A percentile compares a stretch with the other conserved stretches of the same genome.
Conservation (phyloP, 164 flowering plant species). For the Magnolia sinica region DNA sequence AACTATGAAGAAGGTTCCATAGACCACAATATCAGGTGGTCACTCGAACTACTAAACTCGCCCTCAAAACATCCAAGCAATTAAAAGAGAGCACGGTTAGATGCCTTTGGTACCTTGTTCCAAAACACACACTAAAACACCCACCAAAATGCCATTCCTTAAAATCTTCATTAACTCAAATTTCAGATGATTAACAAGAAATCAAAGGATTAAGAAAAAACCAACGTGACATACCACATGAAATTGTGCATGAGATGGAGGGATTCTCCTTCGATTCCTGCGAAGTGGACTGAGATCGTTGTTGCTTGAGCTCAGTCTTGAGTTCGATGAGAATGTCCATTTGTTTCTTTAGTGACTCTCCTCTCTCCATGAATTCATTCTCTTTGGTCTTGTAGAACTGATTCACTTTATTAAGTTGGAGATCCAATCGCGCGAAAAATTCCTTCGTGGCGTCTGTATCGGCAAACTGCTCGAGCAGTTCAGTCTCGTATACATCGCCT, state of each 20-base stretch:
- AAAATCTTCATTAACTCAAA: no score
- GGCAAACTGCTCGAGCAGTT: slow-evolving; percentile 70
- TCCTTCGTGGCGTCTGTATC: slow-evolving; percentile 66
- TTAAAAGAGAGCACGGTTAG: no score
- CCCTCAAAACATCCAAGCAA: no score
- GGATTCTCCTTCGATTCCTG: slow-evolving; percentile 58
- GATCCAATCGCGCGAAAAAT: slow-evolving; percentile 68
- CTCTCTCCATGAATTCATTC: slow-evolving; percentile 86
- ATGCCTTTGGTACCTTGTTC: no score
- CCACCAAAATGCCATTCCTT: no score
- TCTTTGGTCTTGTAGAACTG: slow-evolving; percentile 79
- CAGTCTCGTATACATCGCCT: slow-evolving; percentile 78
- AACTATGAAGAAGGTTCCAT: not conserved
- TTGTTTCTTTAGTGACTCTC: slow-evolving; percentile 73
- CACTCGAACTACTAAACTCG: not conserved
- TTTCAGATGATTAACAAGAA: not conserved
- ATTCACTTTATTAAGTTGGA: slow-evolving; percentile 88
- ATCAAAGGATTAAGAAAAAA: slow-evolving; percentile 1
- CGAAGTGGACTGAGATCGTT: slow-evolving; percentile 29
- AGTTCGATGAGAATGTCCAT: slow-evolving; percentile 72
- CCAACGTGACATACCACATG: slow-evolving; percentile 46
- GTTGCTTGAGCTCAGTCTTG: slow-evolving; percentile 44
- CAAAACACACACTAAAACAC: no score
- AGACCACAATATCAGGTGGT: not conserved
- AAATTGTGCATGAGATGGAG: slow-evolving; percentile 63